Base-by-base conservation (phyloP, 768 basidiomycete genomes). In the Tubosaeta sp. region DNA sequence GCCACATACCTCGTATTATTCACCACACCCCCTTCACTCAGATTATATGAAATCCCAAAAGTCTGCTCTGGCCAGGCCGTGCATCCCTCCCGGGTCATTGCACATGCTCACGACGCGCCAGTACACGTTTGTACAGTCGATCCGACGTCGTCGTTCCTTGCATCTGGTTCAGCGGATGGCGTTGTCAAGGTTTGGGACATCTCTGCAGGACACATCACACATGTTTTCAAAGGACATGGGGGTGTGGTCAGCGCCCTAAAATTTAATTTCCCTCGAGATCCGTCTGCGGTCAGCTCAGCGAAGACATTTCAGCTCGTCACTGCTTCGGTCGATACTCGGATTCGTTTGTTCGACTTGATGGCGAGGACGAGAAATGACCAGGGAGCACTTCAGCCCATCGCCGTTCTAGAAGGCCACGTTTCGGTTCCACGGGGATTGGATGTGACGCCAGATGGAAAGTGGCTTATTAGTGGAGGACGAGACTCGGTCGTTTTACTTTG, bases 141-240 rank as follows among this genome's bases (percentile, higher is more conserved):
- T 72, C 90, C 86, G 16, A 89, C 89, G 9, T 92, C 90, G 2
- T 86, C 88, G 2, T 87, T 95, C 57, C 79, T 97, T 56, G 96
- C 96, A 7, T 95, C 94, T 16, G 96, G 96, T 1, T 89, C 95
- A 11, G 92, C 95, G 7, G 96, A 99, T 57, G 95, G 96, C 21
- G 79, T 90, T 29, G 96, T 97, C 40, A 98, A 97, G 73, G 91
- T 99, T 10, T 98, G 94, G 94, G 87, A 96, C 66, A 83, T 94
- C 41, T 70, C 76, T 4, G 84, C 84, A 22, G 94, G 93, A 30
- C 94, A 86, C 65, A 82, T 90, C 29, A 99, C 96, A 0, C 96
- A 99, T 67, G 78, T 94, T 12, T 93, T 95, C 77, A 89, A 88
- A 62, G 95, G 94, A 2, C 96, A 98, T 64, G 96, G 94, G 5